Evolutionary conservation across 148 eudicot species (phyloP).

Genomic region (Spergularia bocconei): DNA sequence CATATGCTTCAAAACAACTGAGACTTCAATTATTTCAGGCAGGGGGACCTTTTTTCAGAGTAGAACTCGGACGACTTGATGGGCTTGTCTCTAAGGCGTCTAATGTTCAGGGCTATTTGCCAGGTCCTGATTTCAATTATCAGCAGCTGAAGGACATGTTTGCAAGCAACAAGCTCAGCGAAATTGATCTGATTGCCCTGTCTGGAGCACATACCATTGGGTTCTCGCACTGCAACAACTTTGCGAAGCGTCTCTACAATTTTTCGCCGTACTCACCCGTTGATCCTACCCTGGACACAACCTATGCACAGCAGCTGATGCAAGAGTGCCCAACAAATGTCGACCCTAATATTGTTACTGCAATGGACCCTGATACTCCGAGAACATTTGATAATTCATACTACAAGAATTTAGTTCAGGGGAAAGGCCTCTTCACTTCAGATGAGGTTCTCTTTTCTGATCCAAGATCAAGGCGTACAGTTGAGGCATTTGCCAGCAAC

Average conservation of each 20-base stretch:
- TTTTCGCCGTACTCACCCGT: slow-evolving; percentile 38
- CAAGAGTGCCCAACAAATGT: slow-evolving; percentile 43
- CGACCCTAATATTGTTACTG: slow-evolving; percentile 35
- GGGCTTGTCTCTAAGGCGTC: slow-evolving; percentile 13
- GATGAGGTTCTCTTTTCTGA: slow-evolving; percentile 54
- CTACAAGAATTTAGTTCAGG: slow-evolving; percentile 45
- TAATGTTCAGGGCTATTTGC: neutral
- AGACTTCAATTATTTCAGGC: neutral
- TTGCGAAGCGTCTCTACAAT: slow-evolving; percentile 50
- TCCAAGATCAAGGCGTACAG: slow-evolving; percentile 31
- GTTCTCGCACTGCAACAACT: slow-evolving; percentile 55
- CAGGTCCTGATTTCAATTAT: neutral
- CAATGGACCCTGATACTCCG: slow-evolving; percentile 56
- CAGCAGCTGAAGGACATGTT: slow-evolving; percentile 13
- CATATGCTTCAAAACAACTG: neutral
- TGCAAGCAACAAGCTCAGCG: neutral
- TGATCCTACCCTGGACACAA: slow-evolving; percentile 48
- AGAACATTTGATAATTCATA: slow-evolving; percentile 48
- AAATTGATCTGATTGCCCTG: slow-evolving; percentile 1
- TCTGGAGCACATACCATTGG: slow-evolving; percentile 30
- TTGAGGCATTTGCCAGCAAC: slow-evolving; percentile 41
- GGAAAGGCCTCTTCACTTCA: slow-evolving; percentile 61
- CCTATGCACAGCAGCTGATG: slow-evolving; percentile 48
- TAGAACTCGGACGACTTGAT: slow-evolving; percentile 14
- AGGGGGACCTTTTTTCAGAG: slow-evolving; percentile 12